Evolutionary conservation across 1,284 basidiomycete genomes (phyloP).

Genomic region (Pulchroboletus neoregius): DNA sequence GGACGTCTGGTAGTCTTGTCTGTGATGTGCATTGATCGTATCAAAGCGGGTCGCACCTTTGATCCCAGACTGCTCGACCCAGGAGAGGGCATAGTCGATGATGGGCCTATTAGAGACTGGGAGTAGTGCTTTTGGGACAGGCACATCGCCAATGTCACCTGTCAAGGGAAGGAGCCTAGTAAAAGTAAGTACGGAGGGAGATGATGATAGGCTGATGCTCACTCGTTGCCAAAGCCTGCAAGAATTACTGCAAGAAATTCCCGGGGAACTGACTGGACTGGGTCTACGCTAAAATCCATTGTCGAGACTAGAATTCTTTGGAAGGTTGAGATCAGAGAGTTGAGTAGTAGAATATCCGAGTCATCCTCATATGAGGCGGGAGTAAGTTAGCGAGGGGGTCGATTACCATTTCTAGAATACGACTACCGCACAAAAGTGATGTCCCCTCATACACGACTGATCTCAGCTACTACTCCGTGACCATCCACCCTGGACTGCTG

Average conservation of each 20-base stretch:
- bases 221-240: conserved; percentile 87
- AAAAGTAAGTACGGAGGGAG: conserved; percentile 12
- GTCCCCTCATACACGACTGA: background rate
- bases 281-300: conserved; percentile 64
- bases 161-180: conserved; percentile 68
- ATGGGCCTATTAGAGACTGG: conserved; percentile 86
- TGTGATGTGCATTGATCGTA: conserved; percentile 7
- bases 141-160: conserved; percentile 66
- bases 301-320: too few relatives aligned
- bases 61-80: conserved; percentile 85
- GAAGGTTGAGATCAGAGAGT: too few relatives aligned
- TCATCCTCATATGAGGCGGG: background rate
- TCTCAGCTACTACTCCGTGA: background rate
- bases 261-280: conserved; percentile 44
- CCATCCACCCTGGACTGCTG: background rate
- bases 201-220: conserved; percentile 22
- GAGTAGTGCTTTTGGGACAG: conserved; percentile 80
- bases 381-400: conserved; percentile 1
- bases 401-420: conserved; percentile 24
- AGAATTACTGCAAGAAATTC: conserved; percentile 86
- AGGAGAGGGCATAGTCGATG: conserved; percentile 79
- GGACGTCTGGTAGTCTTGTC: conserved; percentile 56
- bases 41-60: conserved; percentile 52
- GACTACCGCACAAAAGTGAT: conserved; percentile 3
- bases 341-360: background rate